phyloP scores from a whole-genome alignment of 2,329 filamentous ascomycete genomes.

The Biscogniauxia mediterranea region DNA sequence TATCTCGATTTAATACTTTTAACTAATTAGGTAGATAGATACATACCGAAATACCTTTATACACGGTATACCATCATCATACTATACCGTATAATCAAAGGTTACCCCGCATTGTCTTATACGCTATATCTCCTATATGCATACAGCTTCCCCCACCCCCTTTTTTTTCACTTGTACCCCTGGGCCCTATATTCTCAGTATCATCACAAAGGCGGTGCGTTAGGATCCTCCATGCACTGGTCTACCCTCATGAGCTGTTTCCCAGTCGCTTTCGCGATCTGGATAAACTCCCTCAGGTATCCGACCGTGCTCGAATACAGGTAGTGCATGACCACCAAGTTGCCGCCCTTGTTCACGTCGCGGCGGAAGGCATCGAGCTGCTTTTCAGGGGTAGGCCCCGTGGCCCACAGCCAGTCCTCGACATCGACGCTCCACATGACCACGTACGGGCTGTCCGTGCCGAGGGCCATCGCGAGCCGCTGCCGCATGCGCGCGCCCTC shows the following conservation, averaged over 20 bases:
- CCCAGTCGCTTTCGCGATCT: conserved; percentile 61
- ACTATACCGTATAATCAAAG: too few relatives aligned
- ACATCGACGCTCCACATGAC: conserved; percentile 70
- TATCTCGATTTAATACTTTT: too few relatives aligned
- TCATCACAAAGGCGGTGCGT: conserved; percentile 44
- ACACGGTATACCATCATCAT: too few relatives aligned
- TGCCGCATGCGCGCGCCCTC: conserved; percentile 66
- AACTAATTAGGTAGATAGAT: too few relatives aligned
- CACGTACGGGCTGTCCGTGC: conserved; percentile 53
- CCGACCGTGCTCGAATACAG: conserved; percentile 61
- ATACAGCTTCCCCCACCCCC: not conserved
- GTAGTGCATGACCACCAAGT: conserved; percentile 68
- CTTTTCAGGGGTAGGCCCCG: conserved; percentile 60
- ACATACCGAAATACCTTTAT: too few relatives aligned
- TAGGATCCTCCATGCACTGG: conserved; percentile 63
- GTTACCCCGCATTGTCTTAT: too few relatives aligned
- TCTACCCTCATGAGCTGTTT: conserved; percentile 66
- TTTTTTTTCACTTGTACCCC: not conserved
- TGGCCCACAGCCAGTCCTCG: conserved; percentile 69
- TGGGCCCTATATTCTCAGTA: not conserved
- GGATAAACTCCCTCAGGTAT: conserved; percentile 64
- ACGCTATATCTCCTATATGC: not conserved
- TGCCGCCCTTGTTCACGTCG: conserved; percentile 60
- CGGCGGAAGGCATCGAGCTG: conserved; percentile 65
- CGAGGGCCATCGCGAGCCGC: conserved; percentile 49